These are phyloP conservation scores for Geotrichum bryndzae DNA, from an alignment of 1,139 yeast genomes.

Conservation along the genomic window DNA sequence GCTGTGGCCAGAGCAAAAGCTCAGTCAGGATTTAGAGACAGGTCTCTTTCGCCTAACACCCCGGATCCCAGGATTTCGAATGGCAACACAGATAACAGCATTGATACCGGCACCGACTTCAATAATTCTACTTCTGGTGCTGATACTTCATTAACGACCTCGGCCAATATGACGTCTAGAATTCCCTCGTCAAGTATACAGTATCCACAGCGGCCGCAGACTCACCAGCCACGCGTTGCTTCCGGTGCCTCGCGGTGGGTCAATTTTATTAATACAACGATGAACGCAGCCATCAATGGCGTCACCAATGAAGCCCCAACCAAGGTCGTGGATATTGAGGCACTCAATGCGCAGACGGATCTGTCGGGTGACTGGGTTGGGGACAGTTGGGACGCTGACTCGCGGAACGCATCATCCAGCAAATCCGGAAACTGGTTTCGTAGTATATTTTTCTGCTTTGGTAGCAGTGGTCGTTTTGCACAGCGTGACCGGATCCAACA, in stretches of 20 bases:
- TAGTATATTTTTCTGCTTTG: slow-evolving; percentile 1
- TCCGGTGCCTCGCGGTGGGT: slow-evolving; percentile 17
- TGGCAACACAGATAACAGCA: neutral
- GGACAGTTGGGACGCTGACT: slow-evolving; percentile 3
- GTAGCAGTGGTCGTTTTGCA: neutral
- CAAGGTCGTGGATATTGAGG: slow-evolving; percentile 10
- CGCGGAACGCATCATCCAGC: neutral
- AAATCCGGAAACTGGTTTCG: slow-evolving; percentile 1
- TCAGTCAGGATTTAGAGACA: neutral
- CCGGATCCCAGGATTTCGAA: neutral
- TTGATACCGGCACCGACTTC: neutral
- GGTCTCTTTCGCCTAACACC: neutral
- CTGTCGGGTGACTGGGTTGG: slow-evolving; percentile 18
- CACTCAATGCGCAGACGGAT: slow-evolving; percentile 17
- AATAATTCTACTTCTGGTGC: neutral
- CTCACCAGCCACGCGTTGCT: neutral
- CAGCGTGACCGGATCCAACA: neutral
- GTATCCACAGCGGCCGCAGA: slow-evolving; percentile 1
- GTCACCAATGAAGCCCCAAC: neutral
- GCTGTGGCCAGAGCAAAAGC: neutral
- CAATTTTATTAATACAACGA: slow-evolving; percentile 14
- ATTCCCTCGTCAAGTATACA: neutral
- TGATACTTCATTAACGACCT: neutral
- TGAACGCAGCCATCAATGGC: slow-evolving; percentile 1
- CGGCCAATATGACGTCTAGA: neutral